A percentile compares a stretch with the other conserved stretches of the same genome.
Conservation (phyloP, 225 moss, liverwort and hornwort genomes). For the Marchantia polymorpha region DNA sequence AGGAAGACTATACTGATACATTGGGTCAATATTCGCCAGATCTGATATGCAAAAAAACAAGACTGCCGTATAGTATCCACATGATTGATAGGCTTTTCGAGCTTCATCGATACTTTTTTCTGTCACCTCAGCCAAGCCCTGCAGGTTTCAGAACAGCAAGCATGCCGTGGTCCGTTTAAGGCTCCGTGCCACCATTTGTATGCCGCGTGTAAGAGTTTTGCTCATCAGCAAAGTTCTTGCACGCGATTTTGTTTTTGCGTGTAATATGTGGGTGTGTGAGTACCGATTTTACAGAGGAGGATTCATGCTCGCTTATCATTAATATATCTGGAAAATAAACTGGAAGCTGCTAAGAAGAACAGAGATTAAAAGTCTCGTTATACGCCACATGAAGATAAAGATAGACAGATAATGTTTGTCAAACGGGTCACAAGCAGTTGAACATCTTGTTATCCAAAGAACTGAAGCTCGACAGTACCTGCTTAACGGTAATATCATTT, state of each 20-base stretch:
- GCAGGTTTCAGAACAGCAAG: constrained; percentile 2
- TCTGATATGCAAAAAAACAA: constrained; percentile 89
- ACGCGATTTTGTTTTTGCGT: not conserved
- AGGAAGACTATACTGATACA: constrained; percentile 94
- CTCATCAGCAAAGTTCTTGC: not conserved
- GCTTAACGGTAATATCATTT: constrained; percentile 80
- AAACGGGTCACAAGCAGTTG: not conserved
- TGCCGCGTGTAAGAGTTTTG: too few relatives aligned
- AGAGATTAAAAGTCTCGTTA: too few relatives aligned
- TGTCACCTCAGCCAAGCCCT: constrained; percentile 86
- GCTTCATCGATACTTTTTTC: constrained; percentile 85
- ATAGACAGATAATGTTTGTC: not conserved
- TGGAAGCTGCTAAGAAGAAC: too few relatives aligned
- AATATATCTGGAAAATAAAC: not conserved
- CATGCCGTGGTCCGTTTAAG: not conserved
- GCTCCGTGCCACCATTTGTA: not conserved
- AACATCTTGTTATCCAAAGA: not conserved
- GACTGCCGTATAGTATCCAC: constrained; percentile 69
- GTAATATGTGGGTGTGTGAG: not conserved
- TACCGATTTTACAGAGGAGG: not conserved
- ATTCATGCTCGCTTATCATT: too few relatives aligned
- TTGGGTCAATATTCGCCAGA: constrained; percentile 87
- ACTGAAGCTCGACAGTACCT: constrained; percentile 36
- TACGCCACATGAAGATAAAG: too few relatives aligned
- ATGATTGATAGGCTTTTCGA: constrained; percentile 71